phyloP scores from a whole-genome alignment of 345 rosid species.

The Gossypium raimondii region DNA sequence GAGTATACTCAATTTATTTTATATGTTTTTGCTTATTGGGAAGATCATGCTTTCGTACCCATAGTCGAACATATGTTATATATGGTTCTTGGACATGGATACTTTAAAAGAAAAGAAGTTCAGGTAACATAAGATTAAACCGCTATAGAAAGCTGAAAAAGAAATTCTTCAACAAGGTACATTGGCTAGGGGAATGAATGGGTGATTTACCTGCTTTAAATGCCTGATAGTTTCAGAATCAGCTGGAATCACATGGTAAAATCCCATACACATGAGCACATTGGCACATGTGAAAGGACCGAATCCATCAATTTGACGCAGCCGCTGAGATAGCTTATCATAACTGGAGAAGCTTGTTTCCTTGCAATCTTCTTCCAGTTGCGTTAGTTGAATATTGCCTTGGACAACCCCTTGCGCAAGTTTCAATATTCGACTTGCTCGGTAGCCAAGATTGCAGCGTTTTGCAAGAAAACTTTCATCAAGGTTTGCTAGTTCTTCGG shows the following conservation, averaged over 20 bases:
- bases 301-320: slow-evolving; percentile 38
- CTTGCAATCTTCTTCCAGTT: slow-evolving; percentile 32
- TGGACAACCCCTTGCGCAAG: slow-evolving; percentile 41
- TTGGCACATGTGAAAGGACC: slow-evolving; percentile 55
- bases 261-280: slow-evolving; percentile 54
- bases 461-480: slow-evolving; percentile 42
- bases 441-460: slow-evolving; percentile 43
- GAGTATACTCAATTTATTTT: too few relatives aligned
- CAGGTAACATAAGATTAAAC: not conserved
- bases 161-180: not conserved
- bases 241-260: slow-evolving; percentile 45
- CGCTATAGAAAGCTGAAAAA: not conserved
- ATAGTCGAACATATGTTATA: too few relatives aligned
- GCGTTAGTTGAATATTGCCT: slow-evolving; percentile 33
- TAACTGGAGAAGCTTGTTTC: slow-evolving; percentile 25
- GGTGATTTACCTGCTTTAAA: slow-evolving; percentile 33
- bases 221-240: slow-evolving; percentile 56
- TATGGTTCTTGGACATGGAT: too few relatives aligned
- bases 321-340: slow-evolving; percentile 26
- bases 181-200: not conserved
- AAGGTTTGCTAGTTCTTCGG: slow-evolving; percentile 40
- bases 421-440: slow-evolving; percentile 45
- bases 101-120: not conserved
- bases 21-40: too few relatives aligned
- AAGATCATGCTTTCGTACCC: too few relatives aligned